Conservation (phyloP, 441 rosid genomes). For the Brassica hybrid region DNA sequence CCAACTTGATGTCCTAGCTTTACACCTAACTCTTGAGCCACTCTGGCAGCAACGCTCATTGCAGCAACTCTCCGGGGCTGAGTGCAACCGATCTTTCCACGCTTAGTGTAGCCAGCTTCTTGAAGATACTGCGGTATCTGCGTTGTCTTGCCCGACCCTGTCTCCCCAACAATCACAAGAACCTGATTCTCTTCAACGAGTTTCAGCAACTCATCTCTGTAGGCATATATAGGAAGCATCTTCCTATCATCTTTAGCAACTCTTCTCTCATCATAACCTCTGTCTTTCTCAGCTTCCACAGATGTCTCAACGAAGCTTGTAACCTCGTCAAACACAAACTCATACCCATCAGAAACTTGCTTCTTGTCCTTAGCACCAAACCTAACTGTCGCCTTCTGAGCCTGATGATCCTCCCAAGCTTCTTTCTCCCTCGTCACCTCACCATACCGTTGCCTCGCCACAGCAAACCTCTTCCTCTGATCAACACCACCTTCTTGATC, state of each 20-base stretch:
- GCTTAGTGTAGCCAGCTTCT: constrained; percentile 87
- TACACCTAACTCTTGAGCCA: constrained; percentile 88
- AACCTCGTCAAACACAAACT: constrained; percentile 81
- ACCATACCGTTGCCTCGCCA: constrained; percentile 69
- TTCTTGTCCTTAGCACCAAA: constrained; percentile 71
- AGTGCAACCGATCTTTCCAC: constrained; percentile 93
- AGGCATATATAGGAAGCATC: constrained; percentile 76
- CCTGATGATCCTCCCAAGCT: constrained; percentile 97
- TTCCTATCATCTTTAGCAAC: constrained; percentile 67
- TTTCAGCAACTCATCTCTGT: constrained; percentile 48
- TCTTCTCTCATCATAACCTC: no score
- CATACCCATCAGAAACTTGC: constrained; percentile 62
- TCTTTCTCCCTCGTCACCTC: constrained; percentile 68
- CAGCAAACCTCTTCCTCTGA: constrained; percentile 89
- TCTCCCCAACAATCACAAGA: constrained; percentile 94
- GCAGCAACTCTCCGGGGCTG: constrained; percentile 98
- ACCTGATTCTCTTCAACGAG: constrained; percentile 53
- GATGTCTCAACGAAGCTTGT: constrained; percentile 65
- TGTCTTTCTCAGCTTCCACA: constrained; percentile 21
- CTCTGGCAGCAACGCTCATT: constrained; percentile 94
- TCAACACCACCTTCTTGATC: constrained; percentile 76
- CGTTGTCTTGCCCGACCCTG: constrained; percentile 97
- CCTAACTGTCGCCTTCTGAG: constrained; percentile 72
- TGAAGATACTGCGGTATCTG: constrained; percentile 95
- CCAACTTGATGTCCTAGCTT: constrained; percentile 97